A percentile compares a stretch with the other conserved stretches of the same genome.
Conservation (phyloP, 345 rosid species). For the Aquilaria malaccensis region DNA sequence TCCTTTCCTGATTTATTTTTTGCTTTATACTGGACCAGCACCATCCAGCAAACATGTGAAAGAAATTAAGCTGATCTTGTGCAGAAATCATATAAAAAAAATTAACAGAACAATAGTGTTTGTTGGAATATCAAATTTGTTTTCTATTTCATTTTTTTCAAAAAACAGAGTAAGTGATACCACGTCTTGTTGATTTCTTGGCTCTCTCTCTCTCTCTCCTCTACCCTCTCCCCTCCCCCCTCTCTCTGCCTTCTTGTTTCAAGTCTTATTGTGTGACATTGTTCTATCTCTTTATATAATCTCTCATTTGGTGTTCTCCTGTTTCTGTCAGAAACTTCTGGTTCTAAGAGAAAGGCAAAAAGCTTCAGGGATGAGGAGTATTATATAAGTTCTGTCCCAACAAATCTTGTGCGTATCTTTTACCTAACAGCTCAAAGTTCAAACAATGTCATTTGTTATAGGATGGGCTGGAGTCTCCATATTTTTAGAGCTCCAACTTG, state of each 20-base stretch:
- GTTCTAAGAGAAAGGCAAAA: constrained; percentile 70
- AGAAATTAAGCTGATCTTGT: background rate
- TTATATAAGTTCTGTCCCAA: constrained; percentile 80
- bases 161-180: background rate
- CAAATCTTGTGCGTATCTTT: constrained; percentile 56
- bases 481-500: background rate
- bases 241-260: too few relatives aligned
- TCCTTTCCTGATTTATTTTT: constrained; percentile 1
- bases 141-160: constrained; percentile 11
- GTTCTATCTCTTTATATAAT: too few relatives aligned
- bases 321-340: constrained; percentile 24
- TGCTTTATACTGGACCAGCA: background rate
- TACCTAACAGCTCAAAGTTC: background rate
- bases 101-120: constrained; percentile 1
- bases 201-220: background rate
- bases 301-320: constrained; percentile 7
- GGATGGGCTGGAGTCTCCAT: background rate
- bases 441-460: background rate
- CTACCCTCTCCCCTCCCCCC: too few relatives aligned
- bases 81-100: background rate
- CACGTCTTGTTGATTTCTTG: background rate
- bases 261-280: too few relatives aligned
- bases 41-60: too few relatives aligned
- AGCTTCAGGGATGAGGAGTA: constrained; percentile 83
- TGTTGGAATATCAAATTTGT: constrained; percentile 3